Percentiles rank a stretch among this genome's conserved stretches.
phyloP scores from a whole-genome alignment of 2,329 filamentous ascomycete species.

The Leptographium galeiforme region DNA sequence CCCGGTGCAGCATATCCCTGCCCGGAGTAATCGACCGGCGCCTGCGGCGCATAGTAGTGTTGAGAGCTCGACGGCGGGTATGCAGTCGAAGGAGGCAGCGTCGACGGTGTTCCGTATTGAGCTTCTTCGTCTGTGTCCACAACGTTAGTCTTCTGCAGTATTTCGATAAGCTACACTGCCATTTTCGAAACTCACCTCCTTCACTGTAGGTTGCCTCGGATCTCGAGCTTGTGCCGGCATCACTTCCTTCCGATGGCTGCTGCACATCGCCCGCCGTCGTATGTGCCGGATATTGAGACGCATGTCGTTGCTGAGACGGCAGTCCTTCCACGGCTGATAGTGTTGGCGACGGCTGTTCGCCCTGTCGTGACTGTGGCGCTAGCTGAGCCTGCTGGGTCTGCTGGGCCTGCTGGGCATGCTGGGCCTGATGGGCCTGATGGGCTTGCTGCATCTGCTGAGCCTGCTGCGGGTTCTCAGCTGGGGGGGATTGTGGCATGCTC shows the following conservation, averaged over 20 bases:
- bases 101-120: slow-evolving; percentile 42
- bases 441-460: not conserved
- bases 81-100: slow-evolving; percentile 17
- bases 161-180: too few species aligned
- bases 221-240: slow-evolving; percentile 16
- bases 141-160: not conserved
- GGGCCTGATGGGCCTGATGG: not conserved
- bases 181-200: slow-evolving; percentile 24
- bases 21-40: slow-evolving; percentile 48
- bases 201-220: slow-evolving; percentile 54
- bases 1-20: slow-evolving; percentile 52
- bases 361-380: not conserved
- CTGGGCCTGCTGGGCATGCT: not conserved
- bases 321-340: not conserved
- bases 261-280: not conserved
- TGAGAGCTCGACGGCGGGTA: slow-evolving; percentile 26
- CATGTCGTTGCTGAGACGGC: not conserved
- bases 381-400: not conserved
- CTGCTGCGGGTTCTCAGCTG: not conserved
- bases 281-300: not conserved
- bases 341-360: not conserved
- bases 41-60: slow-evolving; percentile 26
- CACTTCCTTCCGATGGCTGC: not conserved
- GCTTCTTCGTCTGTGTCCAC: slow-evolving; percentile 30
- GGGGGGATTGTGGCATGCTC: not conserved